Conservation (phyloP, 768 basidiomycete species). For the Mycena galopus region DNA sequence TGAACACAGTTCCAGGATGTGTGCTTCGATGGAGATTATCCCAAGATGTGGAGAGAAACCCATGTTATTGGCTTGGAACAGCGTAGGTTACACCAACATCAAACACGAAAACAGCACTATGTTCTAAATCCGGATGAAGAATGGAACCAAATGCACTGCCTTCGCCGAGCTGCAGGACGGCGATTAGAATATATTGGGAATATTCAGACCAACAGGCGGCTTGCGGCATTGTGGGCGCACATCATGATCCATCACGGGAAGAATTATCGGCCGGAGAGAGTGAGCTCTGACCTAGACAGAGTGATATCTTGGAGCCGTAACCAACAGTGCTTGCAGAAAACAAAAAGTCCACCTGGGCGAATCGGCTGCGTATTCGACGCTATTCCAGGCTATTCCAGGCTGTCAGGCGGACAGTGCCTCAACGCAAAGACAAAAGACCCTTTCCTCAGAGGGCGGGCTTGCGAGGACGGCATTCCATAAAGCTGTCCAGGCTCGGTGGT, state of each 20-base stretch:
- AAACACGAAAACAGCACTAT: constrained; percentile 4
- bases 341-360: too few species aligned
- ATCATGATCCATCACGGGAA: too few species aligned
- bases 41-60: neutral
- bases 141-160: constrained; percentile 16
- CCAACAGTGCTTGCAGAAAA: too few species aligned
- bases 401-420: neutral
- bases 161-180: neutral
- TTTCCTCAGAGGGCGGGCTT: too few species aligned
- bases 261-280: too few species aligned
- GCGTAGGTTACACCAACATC: neutral
- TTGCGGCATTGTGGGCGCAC: neutral
- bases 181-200: neutral
- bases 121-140: constrained; percentile 25
- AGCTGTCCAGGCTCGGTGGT: too few species aligned
- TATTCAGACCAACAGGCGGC: constrained; percentile 4
- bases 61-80: neutral
- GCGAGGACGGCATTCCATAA: too few species aligned
- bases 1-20: neutral
- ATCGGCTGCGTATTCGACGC: neutral
- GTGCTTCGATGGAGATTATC: too few species aligned
- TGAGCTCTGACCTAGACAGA: too few species aligned
- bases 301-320: too few species aligned
- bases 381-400: neutral
- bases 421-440: too few species aligned